Percentiles rank a stretch among this genome's conserved stretches.
phyloP scores from a whole-genome alignment of 352 stramenopile species.

The Phytophthora macrochlamydospora region DNA sequence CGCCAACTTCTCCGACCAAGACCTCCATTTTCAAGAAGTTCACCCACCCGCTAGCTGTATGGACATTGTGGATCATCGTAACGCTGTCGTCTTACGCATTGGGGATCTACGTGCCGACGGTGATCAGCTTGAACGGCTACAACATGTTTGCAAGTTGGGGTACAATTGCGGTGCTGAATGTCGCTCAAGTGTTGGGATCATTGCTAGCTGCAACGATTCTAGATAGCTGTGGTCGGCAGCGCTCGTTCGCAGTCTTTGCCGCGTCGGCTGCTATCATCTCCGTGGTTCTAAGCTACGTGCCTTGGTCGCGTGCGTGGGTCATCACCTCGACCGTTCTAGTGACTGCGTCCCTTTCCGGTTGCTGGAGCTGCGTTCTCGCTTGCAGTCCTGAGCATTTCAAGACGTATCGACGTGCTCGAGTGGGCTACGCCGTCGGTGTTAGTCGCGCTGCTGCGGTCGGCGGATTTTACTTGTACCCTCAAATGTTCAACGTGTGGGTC shows the following conservation, averaged over 20 bases:
- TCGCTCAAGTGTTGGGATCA: conserved; percentile 32
- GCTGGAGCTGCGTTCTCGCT: neutral
- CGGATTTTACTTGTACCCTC: conserved; percentile 31
- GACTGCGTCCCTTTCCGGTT: too few relatives aligned
- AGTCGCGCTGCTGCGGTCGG: conserved; percentile 29
- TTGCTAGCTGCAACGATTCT: conserved; percentile 20
- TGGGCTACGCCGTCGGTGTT: conserved; percentile 28
- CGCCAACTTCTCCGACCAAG: conserved; percentile 5
- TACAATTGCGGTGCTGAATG: conserved; percentile 20
- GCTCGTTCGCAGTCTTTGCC: conserved; percentile 22
- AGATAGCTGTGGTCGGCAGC: conserved; percentile 18
- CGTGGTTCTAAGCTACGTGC: conserved; percentile 27
- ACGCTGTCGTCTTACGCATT: conserved; percentile 26
- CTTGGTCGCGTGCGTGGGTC: conserved; percentile 26
- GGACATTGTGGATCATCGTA: conserved; percentile 25
- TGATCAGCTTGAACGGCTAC: conserved; percentile 39
- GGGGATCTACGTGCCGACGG: conserved; percentile 32
- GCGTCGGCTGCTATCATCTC: conserved; percentile 9
- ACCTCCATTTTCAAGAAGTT: conserved; percentile 3
- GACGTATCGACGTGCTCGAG: conserved; percentile 14
- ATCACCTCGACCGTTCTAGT: neutral
- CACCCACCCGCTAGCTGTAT: conserved; percentile 1
- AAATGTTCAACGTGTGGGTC: conserved; percentile 45
- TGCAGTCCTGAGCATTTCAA: conserved; percentile 24
- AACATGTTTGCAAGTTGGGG: conserved; percentile 38